Conservation (phyloP, 371 early-diverging fungal genomes). For the Apophysomyces variabilis region DNA sequence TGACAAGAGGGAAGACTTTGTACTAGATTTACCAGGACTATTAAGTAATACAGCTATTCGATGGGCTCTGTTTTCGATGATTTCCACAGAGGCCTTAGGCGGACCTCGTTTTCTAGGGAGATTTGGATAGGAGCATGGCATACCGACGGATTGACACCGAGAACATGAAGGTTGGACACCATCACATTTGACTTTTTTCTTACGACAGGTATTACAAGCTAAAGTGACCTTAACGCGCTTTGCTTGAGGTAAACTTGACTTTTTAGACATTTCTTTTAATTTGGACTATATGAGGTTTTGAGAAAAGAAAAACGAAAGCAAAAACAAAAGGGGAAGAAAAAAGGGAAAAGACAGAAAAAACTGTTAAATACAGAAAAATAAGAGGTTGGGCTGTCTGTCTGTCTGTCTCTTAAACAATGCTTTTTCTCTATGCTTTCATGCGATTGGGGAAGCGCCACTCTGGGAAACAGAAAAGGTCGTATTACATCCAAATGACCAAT, state of each 20-base stretch:
- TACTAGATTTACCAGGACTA: slow-evolving; percentile 2
- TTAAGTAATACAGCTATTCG: slow-evolving; percentile 60
- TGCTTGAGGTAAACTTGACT: slow-evolving; percentile 18
- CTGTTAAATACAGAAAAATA: too few species aligned
- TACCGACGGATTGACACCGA: slow-evolving; percentile 40
- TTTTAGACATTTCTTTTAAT: slow-evolving; percentile 9
- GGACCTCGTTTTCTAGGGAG: slow-evolving; percentile 63
- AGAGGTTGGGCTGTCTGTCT: too few species aligned
- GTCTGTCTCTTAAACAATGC: slow-evolving; percentile 1
- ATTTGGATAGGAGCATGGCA: slow-evolving; percentile 41
- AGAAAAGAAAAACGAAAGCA: slow-evolving; percentile 18
- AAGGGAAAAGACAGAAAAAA: too few species aligned
- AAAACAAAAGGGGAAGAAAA: neutral
- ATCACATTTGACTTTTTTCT: slow-evolving; percentile 56
- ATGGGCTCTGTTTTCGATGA: slow-evolving; percentile 73
- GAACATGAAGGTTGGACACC: slow-evolving; percentile 50
- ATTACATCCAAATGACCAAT: slow-evolving; percentile 3
- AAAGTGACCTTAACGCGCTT: slow-evolving; percentile 52
- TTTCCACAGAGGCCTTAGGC: slow-evolving; percentile 75
- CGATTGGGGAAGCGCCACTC: slow-evolving; percentile 2
- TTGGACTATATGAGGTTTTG: slow-evolving; percentile 8
- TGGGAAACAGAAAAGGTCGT: slow-evolving; percentile 9
- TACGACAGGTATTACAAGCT: slow-evolving; percentile 51
- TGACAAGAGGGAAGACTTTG: neutral
- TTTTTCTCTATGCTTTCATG: neutral